Percentiles rank a stretch among this genome's conserved stretches.
phyloP scores from a whole-genome alignment of 495 filamentous ascomycete species.

The Hamigera avellanea region DNA sequence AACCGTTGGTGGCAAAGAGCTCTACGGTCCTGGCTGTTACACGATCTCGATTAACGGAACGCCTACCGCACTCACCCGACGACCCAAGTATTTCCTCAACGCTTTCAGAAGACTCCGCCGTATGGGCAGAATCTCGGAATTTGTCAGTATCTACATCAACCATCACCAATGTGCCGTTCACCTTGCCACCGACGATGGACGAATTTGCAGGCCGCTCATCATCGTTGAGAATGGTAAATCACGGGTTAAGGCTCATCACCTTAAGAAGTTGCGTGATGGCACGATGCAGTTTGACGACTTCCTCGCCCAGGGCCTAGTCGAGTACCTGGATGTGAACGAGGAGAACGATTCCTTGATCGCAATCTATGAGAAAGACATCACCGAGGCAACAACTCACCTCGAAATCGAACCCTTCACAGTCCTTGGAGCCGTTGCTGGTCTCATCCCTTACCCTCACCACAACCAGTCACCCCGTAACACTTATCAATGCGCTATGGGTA shows the following conservation, averaged over 20 bases:
- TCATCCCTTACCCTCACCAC: slow-evolving; percentile 98
- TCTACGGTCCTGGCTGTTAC: slow-evolving; percentile 73
- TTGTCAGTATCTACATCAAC: slow-evolving; percentile 92
- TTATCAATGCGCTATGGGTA: slow-evolving; percentile 99
- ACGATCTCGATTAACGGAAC: slow-evolving; percentile 94
- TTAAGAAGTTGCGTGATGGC: slow-evolving; percentile 68
- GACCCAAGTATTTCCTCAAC: slow-evolving; percentile 72
- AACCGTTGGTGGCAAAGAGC: slow-evolving; percentile 61
- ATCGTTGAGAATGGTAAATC: slow-evolving; percentile 80
- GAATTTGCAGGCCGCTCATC: slow-evolving; percentile 90
- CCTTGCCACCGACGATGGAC: slow-evolving; percentile 91
- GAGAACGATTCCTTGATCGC: slow-evolving; percentile 94
- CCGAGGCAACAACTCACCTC: slow-evolving; percentile 72
- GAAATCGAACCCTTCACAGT: slow-evolving; percentile 98
- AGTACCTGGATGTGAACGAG: slow-evolving; percentile 97
- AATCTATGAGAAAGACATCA: slow-evolving; percentile 74
- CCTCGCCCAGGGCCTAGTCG: slow-evolving; percentile 73
- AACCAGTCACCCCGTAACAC: slow-evolving; percentile 99
- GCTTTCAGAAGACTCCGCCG: slow-evolving; percentile 75
- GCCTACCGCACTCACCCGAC: slow-evolving; percentile 68
- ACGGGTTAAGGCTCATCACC: slow-evolving; percentile 60
- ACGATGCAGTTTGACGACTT: slow-evolving; percentile 88
- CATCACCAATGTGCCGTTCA: slow-evolving; percentile 83
- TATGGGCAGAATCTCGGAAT: slow-evolving; percentile 81
- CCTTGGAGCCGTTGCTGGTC: slow-evolving; percentile 89